Conservation (phyloP, 1,139 yeast genomes). For the Suhomyces bokatorum region DNA sequence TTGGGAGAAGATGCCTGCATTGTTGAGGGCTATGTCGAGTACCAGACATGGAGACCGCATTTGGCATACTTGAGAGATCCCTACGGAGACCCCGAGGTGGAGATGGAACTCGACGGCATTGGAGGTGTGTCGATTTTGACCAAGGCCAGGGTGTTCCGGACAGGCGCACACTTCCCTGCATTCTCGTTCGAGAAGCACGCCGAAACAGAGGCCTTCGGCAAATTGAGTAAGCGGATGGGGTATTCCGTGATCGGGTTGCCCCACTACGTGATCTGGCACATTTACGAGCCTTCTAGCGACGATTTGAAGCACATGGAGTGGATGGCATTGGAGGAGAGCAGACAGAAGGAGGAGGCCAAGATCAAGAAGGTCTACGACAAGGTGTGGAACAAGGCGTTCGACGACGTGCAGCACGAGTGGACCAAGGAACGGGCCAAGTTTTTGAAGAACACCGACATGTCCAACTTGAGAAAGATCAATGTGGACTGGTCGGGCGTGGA, state of each 20-base stretch:
- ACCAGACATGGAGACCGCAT: conserved; percentile 92
- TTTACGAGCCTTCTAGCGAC: conserved; percentile 84
- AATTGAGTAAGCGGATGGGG: conserved; percentile 79
- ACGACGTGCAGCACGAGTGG: conserved; percentile 73
- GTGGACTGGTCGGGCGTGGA: conserved; percentile 75
- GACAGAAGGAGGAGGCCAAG: conserved; percentile 66
- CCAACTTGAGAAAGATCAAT: conserved; percentile 44
- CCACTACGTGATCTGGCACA: conserved; percentile 90
- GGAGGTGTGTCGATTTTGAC: conserved; percentile 88
- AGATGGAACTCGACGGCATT: conserved; percentile 86
- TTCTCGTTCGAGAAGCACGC: conserved; percentile 90
- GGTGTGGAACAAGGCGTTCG: conserved; percentile 76
- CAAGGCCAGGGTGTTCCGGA: conserved; percentile 75
- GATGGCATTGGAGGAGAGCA: conserved; percentile 91
- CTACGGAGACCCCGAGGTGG: conserved; percentile 81
- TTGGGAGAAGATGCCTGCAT: conserved; percentile 86
- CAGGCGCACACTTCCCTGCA: conserved; percentile 87
- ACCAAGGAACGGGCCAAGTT: conserved; percentile 60
- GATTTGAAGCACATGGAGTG: conserved; percentile 93
- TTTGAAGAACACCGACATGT: conserved; percentile 70
- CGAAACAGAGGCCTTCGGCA: conserved; percentile 92
- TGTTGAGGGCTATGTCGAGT: conserved; percentile 90
- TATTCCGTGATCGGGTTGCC: conserved; percentile 81
- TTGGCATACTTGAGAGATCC: conserved; percentile 85
- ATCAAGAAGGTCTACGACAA: conserved; percentile 69